Conservation (phyloP, 2,329 filamentous ascomycete genomes). For the Phoma sp. region DNA sequence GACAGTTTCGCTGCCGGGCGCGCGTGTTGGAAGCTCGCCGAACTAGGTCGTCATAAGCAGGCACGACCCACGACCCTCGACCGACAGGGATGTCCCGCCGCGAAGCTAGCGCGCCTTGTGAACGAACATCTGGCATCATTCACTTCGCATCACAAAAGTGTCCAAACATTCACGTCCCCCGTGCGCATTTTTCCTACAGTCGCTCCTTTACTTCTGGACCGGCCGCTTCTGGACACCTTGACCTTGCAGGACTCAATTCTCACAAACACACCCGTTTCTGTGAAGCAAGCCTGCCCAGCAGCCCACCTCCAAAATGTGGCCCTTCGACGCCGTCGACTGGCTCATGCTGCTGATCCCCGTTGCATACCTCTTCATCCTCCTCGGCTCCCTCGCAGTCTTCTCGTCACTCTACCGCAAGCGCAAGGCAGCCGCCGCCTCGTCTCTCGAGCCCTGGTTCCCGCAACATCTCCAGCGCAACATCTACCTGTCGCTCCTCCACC, state of each 20-base stretch:
- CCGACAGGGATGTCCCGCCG: constrained; percentile 18
- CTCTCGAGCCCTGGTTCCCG: constrained; percentile 92
- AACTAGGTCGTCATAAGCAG: constrained; percentile 15
- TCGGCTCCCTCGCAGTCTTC: constrained; percentile 89
- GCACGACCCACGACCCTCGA: neutral
- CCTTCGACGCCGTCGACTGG: constrained; percentile 70
- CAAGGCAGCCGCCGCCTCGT: constrained; percentile 79
- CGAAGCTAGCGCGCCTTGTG: constrained; percentile 8
- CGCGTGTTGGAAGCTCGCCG: constrained; percentile 15
- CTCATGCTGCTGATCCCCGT: constrained; percentile 84
- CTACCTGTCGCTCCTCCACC: constrained; percentile 89
- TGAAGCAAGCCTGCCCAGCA: constrained; percentile 12
- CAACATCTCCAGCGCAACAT: constrained; percentile 90
- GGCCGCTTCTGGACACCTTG: neutral
- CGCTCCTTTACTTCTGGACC: constrained; percentile 8
- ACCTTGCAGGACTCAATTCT: neutral
- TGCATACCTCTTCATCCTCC: constrained; percentile 85
- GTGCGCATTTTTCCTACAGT: constrained; percentile 6
- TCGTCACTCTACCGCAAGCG: constrained; percentile 91
- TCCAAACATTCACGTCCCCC: constrained; percentile 6
- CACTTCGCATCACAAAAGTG: constrained; percentile 6
- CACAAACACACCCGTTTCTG: neutral
- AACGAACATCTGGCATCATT: constrained; percentile 22
- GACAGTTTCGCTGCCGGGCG: constrained; percentile 2
- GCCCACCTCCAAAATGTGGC: constrained; percentile 37